These are phyloP conservation scores for Apophysomyces elegans DNA, from an alignment of 371 early-diverging fungal species.

Conservation along the genomic window DNA sequence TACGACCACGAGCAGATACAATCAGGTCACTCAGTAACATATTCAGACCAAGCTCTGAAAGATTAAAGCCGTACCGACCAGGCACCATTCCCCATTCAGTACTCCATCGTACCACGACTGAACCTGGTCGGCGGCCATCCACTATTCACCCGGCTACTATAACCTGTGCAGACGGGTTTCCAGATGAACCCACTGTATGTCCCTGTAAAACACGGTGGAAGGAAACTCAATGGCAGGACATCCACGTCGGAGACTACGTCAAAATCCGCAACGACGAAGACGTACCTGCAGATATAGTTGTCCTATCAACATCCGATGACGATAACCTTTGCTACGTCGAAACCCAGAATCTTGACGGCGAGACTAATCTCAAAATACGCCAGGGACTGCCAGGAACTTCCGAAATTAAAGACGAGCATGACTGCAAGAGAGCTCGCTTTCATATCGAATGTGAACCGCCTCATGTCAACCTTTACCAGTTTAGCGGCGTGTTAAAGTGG, in stretches of 20 bases:
- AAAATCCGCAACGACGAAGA: slow-evolving; percentile 84
- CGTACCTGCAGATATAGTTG: slow-evolving; percentile 88
- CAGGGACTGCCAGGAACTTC: slow-evolving; percentile 44
- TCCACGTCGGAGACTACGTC: slow-evolving; percentile 93
- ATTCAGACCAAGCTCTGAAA: slow-evolving; percentile 19
- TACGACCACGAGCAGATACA: slow-evolving; percentile 34
- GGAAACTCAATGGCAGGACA: slow-evolving; percentile 74
- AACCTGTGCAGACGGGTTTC: slow-evolving; percentile 32
- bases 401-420: slow-evolving; percentile 45
- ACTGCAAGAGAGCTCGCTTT: slow-evolving; percentile 59
- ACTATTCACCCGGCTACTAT: slow-evolving; percentile 27
- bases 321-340: slow-evolving; percentile 77
- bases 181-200: slow-evolving; percentile 29
- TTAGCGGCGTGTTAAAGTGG: slow-evolving; percentile 71
- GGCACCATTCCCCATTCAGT: slow-evolving; percentile 50
- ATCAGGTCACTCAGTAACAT: slow-evolving; percentile 37
- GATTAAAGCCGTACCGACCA: slow-evolving; percentile 39
- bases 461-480: slow-evolving; percentile 74
- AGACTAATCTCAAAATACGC: slow-evolving; percentile 81
- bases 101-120: slow-evolving; percentile 35
- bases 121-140: slow-evolving; percentile 26
- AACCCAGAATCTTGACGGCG: slow-evolving; percentile 88
- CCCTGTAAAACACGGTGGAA: slow-evolving; percentile 48
- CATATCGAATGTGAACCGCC: slow-evolving; percentile 84
- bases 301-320: slow-evolving; percentile 68